Conservation (phyloP, 2,329 filamentous ascomycete species). For the Aureobasidium sp. region DNA sequence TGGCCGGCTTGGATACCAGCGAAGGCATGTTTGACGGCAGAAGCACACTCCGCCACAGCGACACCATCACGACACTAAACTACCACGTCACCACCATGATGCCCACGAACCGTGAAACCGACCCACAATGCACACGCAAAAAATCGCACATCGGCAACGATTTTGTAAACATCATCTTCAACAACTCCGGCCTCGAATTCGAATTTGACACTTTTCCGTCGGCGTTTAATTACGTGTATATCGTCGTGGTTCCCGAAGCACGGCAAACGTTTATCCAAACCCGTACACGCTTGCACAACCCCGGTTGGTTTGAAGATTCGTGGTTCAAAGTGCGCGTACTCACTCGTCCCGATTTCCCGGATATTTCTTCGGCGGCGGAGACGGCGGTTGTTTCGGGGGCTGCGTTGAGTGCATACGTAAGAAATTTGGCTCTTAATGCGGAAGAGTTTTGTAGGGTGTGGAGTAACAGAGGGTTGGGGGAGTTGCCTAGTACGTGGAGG, state of each 20-base stretch:
- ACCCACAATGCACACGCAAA: conserved; percentile 65
- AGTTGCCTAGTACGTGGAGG: conserved; percentile 84
- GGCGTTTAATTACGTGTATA: conserved; percentile 94
- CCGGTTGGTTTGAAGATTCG: conserved; percentile 33
- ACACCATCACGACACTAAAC: conserved; percentile 87
- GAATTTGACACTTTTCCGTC: conserved; percentile 86
- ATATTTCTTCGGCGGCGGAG: conserved; percentile 81
- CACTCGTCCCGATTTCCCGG: conserved; percentile 79
- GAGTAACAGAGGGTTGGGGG: conserved; percentile 51
- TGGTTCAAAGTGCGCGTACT: conserved; percentile 79
- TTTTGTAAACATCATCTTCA: conserved; percentile 97
- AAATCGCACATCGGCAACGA: conserved; percentile 96
- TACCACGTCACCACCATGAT: conserved; percentile 97
- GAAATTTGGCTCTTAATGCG: conserved; percentile 83
- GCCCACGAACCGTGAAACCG: conserved; percentile 74
- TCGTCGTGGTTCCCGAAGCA: conserved; percentile 86
- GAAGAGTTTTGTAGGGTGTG: conserved; percentile 92
- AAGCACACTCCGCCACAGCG: conserved; percentile 88
- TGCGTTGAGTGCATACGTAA: conserved; percentile 75
- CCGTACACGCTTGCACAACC: conserved; percentile 34
- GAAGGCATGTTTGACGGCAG: conserved; percentile 68
- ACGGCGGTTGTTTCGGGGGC: conserved; percentile 81
- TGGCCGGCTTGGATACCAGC: conserved; percentile 76
- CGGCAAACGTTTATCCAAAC: conserved; percentile 65
- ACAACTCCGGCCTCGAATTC: conserved; percentile 86